Evolutionary conservation across 495 filamentous ascomycete genomes (phyloP).

Genomic region (Lasiosphaeria hispida): DNA sequence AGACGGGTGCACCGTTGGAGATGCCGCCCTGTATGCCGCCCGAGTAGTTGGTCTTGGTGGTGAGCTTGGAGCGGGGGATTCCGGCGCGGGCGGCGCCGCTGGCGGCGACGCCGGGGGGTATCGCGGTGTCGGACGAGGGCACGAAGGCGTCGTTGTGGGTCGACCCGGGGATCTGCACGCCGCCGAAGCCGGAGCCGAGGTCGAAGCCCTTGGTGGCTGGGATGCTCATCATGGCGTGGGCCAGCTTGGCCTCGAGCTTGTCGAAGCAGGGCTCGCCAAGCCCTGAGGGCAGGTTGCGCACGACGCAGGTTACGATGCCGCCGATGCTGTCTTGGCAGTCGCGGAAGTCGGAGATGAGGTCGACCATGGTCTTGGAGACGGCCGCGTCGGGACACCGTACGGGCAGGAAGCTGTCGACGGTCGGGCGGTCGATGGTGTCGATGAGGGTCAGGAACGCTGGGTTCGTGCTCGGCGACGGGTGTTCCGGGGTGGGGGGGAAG

Average conservation of each 20-base stretch:
- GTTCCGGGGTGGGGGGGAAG: constrained; percentile 73
- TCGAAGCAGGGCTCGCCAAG: constrained; percentile 95
- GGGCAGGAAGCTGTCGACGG: constrained; percentile 79
- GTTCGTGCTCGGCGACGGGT: constrained; percentile 74
- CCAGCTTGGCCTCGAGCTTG: constrained; percentile 91
- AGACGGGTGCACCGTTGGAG: constrained; percentile 89
- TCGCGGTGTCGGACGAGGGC: constrained; percentile 41
- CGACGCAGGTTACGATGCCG: constrained; percentile 93
- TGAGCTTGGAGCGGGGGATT: constrained; percentile 54
- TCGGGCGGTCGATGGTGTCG: constrained; percentile 68
- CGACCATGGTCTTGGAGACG: constrained; percentile 68
- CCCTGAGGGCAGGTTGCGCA: constrained; percentile 82
- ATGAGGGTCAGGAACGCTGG: constrained; percentile 78
- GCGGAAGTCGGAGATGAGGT: constrained; percentile 74
- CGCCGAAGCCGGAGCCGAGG: constrained; percentile 89
- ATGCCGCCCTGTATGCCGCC: constrained; percentile 97
- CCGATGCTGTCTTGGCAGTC: constrained; percentile 89
- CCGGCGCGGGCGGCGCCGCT: constrained; percentile 37
- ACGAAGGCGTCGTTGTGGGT: constrained; percentile 93
- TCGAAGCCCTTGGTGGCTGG: constrained; percentile 98
- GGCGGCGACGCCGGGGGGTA: constrained; percentile 34
- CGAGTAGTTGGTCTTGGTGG: constrained; percentile 93
- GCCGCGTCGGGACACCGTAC: constrained; percentile 79
- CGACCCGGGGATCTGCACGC: constrained; percentile 81
- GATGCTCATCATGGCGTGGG: constrained; percentile 95